phyloP scores from a whole-genome alignment of 768 basidiomycete genomes.

The Hypholoma fasciculare region DNA sequence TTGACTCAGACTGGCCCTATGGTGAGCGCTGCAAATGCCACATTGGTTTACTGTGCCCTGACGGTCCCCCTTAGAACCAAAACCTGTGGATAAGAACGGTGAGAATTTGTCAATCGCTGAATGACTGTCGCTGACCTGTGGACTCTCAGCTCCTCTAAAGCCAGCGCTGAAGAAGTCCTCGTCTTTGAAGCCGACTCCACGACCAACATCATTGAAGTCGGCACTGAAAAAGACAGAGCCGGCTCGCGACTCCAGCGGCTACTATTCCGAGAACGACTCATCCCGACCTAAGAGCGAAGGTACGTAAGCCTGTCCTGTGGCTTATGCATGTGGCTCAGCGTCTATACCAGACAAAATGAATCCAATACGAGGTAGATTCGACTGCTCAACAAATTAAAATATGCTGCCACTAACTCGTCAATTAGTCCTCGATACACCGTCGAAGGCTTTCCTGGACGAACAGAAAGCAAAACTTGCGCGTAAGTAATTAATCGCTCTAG shows the following conservation, averaged over 20 bases:
- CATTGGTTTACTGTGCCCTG: not conserved
- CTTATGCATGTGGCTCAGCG: not conserved
- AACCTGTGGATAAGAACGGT: conserved; percentile 9
- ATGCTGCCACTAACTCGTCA: not conserved
- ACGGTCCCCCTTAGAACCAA: not conserved
- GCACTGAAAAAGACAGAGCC: conserved; percentile 19
- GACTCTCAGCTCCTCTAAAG: conserved; percentile 10
- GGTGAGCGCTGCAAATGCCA: not conserved
- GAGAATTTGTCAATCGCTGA: not conserved
- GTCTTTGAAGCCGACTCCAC: not conserved
- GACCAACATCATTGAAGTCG: conserved; percentile 16
- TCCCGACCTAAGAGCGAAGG: conserved; percentile 7
- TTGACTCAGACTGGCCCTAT: not conserved
- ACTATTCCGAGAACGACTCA: conserved; percentile 22
- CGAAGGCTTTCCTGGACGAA: conserved; percentile 25
- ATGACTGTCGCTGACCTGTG: not conserved
- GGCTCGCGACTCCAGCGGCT: conserved; percentile 10
- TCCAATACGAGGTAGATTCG: conserved; percentile 2
- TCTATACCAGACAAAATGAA: conserved; percentile 4
- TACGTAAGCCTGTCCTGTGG: not conserved
- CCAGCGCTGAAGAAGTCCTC: conserved; percentile 17
- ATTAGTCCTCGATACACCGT: conserved; percentile 16
- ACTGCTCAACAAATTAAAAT: not conserved
- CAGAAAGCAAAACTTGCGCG: conserved; percentile 18
- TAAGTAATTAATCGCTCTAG: not conserved